Percentiles rank a stretch among this genome's conserved stretches.
These are phyloP conservation scores for Saccharomyces pastorianus DNA, from an alignment of 1,139 yeast species.

Conservation along the genomic window DNA sequence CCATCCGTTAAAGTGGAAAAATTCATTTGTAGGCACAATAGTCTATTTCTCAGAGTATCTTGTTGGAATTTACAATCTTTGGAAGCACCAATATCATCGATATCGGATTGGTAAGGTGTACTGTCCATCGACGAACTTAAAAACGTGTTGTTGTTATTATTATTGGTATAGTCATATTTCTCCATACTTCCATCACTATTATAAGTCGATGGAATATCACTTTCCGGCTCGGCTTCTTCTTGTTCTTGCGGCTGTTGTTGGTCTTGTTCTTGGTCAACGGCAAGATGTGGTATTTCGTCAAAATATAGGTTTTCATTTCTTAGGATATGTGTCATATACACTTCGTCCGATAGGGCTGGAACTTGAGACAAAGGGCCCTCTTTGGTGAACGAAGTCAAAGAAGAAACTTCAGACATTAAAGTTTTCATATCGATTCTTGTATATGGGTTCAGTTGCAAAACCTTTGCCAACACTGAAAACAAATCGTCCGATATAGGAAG, in stretches of 20 bases:
- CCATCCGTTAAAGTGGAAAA: not conserved
- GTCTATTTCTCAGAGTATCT: not conserved
- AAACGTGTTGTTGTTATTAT: not conserved
- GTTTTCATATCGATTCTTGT: conserved; percentile 48
- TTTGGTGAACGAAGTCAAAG: conserved; percentile 34
- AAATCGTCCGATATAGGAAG: conserved; percentile 40
- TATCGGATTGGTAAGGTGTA: conserved; percentile 2
- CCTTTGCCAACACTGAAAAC: conserved; percentile 44
- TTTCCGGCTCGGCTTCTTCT: conserved; percentile 2
- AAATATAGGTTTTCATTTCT: conserved; percentile 11
- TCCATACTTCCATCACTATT: not conserved
- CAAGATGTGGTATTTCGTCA: not conserved
- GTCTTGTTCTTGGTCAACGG: not conserved
- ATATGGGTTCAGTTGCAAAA: conserved; percentile 57
- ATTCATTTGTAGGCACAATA: not conserved
- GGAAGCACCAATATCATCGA: not conserved
- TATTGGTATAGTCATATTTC: not conserved
- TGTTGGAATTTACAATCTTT: not conserved
- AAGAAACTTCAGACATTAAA: conserved; percentile 33
- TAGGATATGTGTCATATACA: conserved; percentile 13
- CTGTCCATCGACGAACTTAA: conserved; percentile 1
- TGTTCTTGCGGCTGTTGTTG: not conserved
- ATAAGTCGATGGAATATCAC: conserved; percentile 1
- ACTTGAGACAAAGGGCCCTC: conserved; percentile 34
- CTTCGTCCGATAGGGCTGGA: conserved; percentile 11